A percentile compares a stretch with the other conserved stretches of the same genome.
phyloP scores from a whole-genome alignment of 31 red algal species.

The Asparagopsis taxiformis region DNA sequence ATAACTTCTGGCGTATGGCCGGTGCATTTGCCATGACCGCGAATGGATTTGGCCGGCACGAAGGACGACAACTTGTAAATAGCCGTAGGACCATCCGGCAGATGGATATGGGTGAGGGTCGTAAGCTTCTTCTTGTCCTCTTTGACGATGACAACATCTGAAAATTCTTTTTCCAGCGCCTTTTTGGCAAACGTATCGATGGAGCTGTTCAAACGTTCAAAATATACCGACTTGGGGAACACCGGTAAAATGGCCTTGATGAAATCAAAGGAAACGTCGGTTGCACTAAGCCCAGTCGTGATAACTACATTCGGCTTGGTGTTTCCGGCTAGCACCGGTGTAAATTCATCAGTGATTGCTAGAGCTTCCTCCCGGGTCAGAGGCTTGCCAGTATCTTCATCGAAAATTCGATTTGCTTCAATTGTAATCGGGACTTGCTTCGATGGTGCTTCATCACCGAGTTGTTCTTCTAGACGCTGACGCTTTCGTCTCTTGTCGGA shows the following conservation, averaged over 20 bases:
- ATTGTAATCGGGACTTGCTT: constrained; percentile 54
- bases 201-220: constrained; percentile 55
- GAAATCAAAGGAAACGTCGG: constrained; percentile 67
- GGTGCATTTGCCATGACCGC: constrained; percentile 62
- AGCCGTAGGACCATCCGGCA: constrained; percentile 82
- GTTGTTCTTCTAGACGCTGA: constrained; percentile 18
- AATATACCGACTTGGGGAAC: constrained; percentile 69
- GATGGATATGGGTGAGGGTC: constrained; percentile 72
- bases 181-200: constrained; percentile 35
- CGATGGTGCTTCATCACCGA: constrained; percentile 49
- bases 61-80: constrained; percentile 80
- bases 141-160: constrained; percentile 78
- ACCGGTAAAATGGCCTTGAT: constrained; percentile 64
- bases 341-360: constrained; percentile 82
- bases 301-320: constrained; percentile 65
- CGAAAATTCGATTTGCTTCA: constrained; percentile 50
- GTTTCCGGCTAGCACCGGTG: constrained; percentile 52
- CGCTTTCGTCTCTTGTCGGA: constrained; percentile 44
- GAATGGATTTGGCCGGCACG: constrained; percentile 42
- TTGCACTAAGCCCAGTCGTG: constrained; percentile 66
- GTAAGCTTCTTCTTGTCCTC: constrained; percentile 56
- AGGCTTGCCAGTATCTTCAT: constrained; percentile 41
- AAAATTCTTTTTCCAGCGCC: constrained; percentile 50
- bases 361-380: constrained; percentile 46
- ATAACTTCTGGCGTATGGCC: constrained; percentile 77